phyloP scores from a whole-genome alignment of 2,329 filamentous ascomycete genomes.

The Sclerotinia glacialis region DNA sequence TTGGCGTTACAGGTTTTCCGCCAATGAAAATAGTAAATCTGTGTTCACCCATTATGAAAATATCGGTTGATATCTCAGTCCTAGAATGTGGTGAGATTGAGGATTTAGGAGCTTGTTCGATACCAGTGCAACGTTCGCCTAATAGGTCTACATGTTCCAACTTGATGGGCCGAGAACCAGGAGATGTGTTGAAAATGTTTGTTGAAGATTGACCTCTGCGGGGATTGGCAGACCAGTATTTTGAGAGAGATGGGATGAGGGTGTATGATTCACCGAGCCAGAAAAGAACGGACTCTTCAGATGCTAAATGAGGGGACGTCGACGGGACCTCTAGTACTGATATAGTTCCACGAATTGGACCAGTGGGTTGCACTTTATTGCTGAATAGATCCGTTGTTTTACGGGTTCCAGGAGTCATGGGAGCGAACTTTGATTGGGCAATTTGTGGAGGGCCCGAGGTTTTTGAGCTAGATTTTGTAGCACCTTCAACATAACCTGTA shows the following conservation, averaged over 20 bases:
- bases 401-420: conserved; percentile 62
- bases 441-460: conserved; percentile 31
- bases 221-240: conserved; percentile 37
- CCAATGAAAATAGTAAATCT: conserved; percentile 34
- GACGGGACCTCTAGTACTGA: conserved; percentile 35
- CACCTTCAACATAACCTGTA: conserved; percentile 60
- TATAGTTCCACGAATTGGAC: conserved; percentile 34
- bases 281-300: conserved; percentile 39
- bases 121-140: conserved; percentile 38
- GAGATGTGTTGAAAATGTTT: conserved; percentile 33
- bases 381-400: conserved; percentile 37
- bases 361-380: conserved; percentile 22
- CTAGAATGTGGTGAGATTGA: conserved; percentile 7
- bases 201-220: conserved; percentile 29
- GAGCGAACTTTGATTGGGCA: conserved; percentile 53
- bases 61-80: conserved; percentile 30
- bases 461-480: conserved; percentile 35
- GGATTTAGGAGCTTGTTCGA: conserved; percentile 34
- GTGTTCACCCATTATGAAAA: conserved; percentile 38
- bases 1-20: conserved; percentile 22
- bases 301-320: conserved; percentile 30
- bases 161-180: conserved; percentile 33
- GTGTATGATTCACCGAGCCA: conserved; percentile 39
- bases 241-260: conserved; percentile 37
- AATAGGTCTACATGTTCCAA: conserved; percentile 38